phyloP scores from a whole-genome alignment of 1,284 basidiomycete species.

The Agaricales sp. region DNA sequence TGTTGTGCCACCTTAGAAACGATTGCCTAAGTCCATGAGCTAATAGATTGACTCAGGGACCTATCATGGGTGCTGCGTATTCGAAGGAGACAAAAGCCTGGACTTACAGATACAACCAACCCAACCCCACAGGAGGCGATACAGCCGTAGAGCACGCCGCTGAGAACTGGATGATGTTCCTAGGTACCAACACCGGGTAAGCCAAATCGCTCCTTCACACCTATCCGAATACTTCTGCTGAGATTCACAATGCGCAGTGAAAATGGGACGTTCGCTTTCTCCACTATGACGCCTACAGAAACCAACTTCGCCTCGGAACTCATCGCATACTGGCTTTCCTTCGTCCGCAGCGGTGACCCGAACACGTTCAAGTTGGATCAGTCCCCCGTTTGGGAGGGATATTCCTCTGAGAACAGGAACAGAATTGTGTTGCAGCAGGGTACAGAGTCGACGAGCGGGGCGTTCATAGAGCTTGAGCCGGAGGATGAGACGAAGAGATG shows the following conservation, averaged over 20 bases:
- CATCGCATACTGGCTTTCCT: constrained; percentile 52
- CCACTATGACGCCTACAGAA: constrained; percentile 28
- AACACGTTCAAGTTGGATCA: constrained; percentile 37
- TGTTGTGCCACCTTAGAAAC: constrained; percentile 3
- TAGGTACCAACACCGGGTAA: constrained; percentile 50
- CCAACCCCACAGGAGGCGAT: too few species aligned
- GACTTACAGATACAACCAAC: too few species aligned
- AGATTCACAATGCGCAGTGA: constrained; percentile 22
- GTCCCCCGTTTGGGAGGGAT: constrained; percentile 34
- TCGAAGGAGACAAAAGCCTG: too few species aligned
- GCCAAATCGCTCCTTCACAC: constrained; percentile 7
- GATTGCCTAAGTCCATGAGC: background rate
- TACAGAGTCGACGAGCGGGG: too few species aligned
- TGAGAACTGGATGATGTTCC: too few species aligned
- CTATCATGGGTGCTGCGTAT: too few species aligned
- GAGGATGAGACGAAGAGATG: too few species aligned
- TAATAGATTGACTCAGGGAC: constrained; percentile 21
- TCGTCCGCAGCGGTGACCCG: constrained; percentile 40
- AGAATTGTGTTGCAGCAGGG: constrained; percentile 38
- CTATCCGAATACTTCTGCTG: background rate
- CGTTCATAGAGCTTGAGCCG: too few species aligned
- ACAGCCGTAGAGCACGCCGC: too few species aligned
- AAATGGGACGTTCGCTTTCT: constrained; percentile 36
- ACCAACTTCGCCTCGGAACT: constrained; percentile 40
- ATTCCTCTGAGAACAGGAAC: constrained; percentile 16